These are phyloP conservation scores for Hura crepitans DNA, from an alignment of 441 rosid species.

Conservation along the genomic window DNA sequence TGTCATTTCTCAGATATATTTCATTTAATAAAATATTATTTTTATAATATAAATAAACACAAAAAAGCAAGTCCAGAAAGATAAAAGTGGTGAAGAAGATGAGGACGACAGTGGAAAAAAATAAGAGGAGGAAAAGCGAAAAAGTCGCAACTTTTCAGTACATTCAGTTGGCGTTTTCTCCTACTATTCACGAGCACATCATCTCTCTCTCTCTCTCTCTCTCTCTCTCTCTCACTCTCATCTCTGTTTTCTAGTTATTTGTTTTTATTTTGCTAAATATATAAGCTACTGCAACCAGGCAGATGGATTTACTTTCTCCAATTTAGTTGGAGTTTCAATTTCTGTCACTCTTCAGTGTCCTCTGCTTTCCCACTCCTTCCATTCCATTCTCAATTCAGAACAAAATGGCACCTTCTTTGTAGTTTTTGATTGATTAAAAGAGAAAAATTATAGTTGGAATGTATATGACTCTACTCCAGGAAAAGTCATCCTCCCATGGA, in stretches of 20 bases:
- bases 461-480: too few relatives aligned
- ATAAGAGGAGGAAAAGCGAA: not conserved
- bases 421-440: too few relatives aligned
- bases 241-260: not conserved
- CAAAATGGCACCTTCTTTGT: too few relatives aligned
- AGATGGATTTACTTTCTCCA: constrained; percentile 5
- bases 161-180: not conserved
- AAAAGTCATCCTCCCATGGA: too few relatives aligned
- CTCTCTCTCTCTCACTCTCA: too few relatives aligned
- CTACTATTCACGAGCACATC: too few relatives aligned
- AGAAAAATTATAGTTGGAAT: too few relatives aligned
- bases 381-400: not conserved
- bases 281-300: not conserved
- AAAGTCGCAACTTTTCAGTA: not conserved
- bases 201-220: not conserved
- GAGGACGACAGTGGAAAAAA: not conserved
- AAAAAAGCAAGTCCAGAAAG: not conserved
- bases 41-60: not conserved
- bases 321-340: not conserved
- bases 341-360: not conserved
- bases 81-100: not conserved
- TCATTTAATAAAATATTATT: not conserved
- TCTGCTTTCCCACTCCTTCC: not conserved
- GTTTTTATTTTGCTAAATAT: not conserved
- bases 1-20: too few relatives aligned